Evolutionary conservation across 2,329 filamentous ascomycete genomes (phyloP).

Genomic region (Fusarium nematophilum): DNA sequence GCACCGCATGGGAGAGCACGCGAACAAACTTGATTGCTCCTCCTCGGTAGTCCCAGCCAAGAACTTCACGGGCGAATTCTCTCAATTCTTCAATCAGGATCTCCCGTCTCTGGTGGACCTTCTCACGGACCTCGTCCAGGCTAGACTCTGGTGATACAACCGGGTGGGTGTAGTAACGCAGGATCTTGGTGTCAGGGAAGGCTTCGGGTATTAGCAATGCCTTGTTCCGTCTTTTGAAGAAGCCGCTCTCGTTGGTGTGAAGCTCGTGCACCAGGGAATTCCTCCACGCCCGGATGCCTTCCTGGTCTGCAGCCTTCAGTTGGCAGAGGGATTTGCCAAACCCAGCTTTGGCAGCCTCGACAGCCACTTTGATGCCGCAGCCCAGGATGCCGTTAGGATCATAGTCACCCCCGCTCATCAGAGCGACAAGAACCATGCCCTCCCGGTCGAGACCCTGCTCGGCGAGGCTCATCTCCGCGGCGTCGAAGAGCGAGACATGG

Average conservation of each 20-base stretch:
- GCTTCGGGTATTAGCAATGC: conserved; percentile 79
- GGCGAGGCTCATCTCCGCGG: conserved; percentile 61
- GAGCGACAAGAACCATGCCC: conserved; percentile 91
- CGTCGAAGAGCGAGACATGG: conserved; percentile 86
- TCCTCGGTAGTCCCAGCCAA: conserved; percentile 84
- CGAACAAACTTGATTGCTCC: conserved; percentile 89
- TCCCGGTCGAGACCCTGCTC: conserved; percentile 77
- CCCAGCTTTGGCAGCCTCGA: conserved; percentile 88
- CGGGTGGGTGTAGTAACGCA: conserved; percentile 90
- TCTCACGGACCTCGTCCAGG: conserved; percentile 43
- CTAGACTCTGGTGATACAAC: conserved; percentile 76
- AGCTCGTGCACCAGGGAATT: conserved; percentile 79
- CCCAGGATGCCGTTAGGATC: conserved; percentile 87
- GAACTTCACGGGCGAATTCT: conserved; percentile 79
- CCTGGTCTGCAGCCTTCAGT: conserved; percentile 68
- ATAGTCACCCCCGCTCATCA: conserved; percentile 97
- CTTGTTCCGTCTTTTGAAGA: conserved; percentile 82
- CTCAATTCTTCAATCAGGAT: conserved; percentile 66
- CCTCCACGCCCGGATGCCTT: conserved; percentile 76
- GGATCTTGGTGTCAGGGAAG: conserved; percentile 83
- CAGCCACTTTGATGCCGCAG: conserved; percentile 88
- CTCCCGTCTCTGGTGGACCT: conserved; percentile 36
- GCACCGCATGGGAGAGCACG: conserved; percentile 79
- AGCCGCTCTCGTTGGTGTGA: conserved; percentile 82
- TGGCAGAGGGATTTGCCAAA: conserved; percentile 82